These are phyloP conservation scores for Ceratobasidium theobromae DNA, from an alignment of 1,284 basidiomycete genomes.

Conservation along the genomic window DNA sequence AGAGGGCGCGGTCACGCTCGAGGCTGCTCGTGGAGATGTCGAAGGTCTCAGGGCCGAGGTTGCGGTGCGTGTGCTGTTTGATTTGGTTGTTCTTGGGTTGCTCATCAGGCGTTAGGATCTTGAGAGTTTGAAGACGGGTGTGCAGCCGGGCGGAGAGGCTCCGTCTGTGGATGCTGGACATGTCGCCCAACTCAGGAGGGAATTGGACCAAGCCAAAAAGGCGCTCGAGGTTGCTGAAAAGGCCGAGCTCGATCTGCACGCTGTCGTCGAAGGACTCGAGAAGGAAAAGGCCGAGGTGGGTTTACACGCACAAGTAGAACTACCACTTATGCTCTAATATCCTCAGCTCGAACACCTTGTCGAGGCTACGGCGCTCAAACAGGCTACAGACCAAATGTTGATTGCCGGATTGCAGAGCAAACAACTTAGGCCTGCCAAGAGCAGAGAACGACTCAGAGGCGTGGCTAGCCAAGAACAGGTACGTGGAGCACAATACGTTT, in stretches of 20 bases:
- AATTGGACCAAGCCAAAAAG: conserved; percentile 36
- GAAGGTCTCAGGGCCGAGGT: conserved; percentile 79
- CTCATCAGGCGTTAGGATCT: conserved; percentile 51
- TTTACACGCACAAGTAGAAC: conserved; percentile 23
- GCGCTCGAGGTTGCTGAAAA: conserved; percentile 37
- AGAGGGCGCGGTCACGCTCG: conserved; percentile 85
- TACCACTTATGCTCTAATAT: too few species aligned
- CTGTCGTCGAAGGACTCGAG: conserved; percentile 40
- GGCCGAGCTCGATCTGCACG: conserved; percentile 37
- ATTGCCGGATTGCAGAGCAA: conserved; percentile 9
- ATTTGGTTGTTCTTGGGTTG: conserved; percentile 17
- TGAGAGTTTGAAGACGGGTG: conserved; percentile 48
- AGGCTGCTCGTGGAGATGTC: conserved; percentile 89
- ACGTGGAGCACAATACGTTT: too few species aligned
- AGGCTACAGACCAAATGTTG: conserved; percentile 12
- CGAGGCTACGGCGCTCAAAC: conserved; percentile 36
- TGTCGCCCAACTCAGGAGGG: conserved; percentile 52
- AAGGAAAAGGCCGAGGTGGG: conserved; percentile 48
- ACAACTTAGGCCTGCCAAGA: not conserved
- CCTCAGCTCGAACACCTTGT: conserved; percentile 44
- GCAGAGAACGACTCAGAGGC: not conserved
- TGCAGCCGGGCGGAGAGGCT: conserved; percentile 37
- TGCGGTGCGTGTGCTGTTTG: conserved; percentile 54
- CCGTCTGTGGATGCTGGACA: conserved; percentile 33
- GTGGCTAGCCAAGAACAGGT: conserved; percentile 9